Evolutionary conservation across 148 eudicot genomes (phyloP).

Genomic region (Rhododendron ovatum): DNA sequence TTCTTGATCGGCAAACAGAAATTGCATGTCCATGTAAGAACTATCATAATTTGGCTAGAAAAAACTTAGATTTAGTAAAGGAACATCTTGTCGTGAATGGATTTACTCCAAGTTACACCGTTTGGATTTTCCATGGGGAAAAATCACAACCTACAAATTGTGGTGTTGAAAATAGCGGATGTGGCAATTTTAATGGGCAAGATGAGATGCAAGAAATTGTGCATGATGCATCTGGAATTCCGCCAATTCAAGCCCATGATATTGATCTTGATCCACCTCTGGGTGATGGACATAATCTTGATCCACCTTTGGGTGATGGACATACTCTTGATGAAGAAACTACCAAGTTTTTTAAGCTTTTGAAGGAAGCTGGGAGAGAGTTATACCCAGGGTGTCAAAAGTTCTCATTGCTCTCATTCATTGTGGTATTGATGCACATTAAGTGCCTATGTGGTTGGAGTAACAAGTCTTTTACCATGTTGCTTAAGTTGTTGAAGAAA

Average conservation of each 20-base stretch:
- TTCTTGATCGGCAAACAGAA: background rate
- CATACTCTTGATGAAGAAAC: background rate
- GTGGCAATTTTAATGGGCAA: too few relatives aligned
- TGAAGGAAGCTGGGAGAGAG: background rate
- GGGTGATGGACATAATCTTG: background rate
- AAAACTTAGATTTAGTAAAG: too few relatives aligned
- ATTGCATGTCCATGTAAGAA: too few relatives aligned
- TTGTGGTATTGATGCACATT: background rate
- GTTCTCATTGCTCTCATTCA: background rate
- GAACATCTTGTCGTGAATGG: too few relatives aligned
- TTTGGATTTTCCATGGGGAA: too few relatives aligned
- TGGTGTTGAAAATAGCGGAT: too few relatives aligned
- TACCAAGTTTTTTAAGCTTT: background rate
- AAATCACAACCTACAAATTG: too few relatives aligned
- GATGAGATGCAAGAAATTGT: too few relatives aligned
- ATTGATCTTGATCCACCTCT: background rate
- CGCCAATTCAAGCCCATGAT: background rate
- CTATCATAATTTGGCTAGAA: too few relatives aligned
- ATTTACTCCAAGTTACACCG: too few relatives aligned
- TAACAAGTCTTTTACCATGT: background rate
- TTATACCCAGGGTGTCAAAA: background rate
- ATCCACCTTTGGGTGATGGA: too few relatives aligned
- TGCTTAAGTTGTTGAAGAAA: background rate
- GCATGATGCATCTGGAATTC: background rate
- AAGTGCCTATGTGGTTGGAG: background rate